Evolutionary conservation across 169 alveolate genomes (phyloP).

Genomic region (Babesia microti): DNA sequence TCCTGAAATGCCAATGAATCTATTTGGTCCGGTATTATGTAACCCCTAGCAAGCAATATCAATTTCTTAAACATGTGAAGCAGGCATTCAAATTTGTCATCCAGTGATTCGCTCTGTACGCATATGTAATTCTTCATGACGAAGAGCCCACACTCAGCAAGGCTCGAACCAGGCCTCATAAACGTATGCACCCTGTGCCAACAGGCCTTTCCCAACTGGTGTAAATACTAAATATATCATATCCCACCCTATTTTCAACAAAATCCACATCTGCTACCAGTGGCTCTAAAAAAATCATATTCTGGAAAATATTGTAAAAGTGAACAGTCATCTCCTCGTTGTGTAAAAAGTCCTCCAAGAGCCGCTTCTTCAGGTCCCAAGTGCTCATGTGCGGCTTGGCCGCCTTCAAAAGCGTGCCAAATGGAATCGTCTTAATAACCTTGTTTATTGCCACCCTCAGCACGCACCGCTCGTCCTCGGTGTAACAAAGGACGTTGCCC

Average conservation of each 20-base stretch:
- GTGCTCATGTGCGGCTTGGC: slow-evolving; percentile 30
- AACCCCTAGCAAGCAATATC: slow-evolving; percentile 78
- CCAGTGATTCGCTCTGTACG: slow-evolving; percentile 80
- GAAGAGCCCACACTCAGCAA: slow-evolving; percentile 86
- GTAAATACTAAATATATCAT: slow-evolving; percentile 42
- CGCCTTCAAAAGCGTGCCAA: slow-evolving; percentile 31
- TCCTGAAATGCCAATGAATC: slow-evolving; percentile 77
- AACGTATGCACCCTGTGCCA: slow-evolving; percentile 66
- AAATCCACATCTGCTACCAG: slow-evolving; percentile 68
- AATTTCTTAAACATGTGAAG: slow-evolving; percentile 89
- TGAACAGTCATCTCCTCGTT: slow-evolving; percentile 41
- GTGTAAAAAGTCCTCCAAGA: slow-evolving; percentile 42
- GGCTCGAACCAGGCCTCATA: slow-evolving; percentile 75
- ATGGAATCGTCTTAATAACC: slow-evolving; percentile 29
- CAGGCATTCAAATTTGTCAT: slow-evolving; percentile 86
- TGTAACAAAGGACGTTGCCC: slow-evolving; percentile 46
- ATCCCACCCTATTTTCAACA: slow-evolving; percentile 57
- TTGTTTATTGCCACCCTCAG: slow-evolving; percentile 49
- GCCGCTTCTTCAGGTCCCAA: slow-evolving; percentile 42
- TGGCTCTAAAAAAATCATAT: slow-evolving; percentile 48
- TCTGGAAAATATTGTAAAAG: slow-evolving; percentile 43
- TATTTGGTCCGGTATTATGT: slow-evolving; percentile 48
- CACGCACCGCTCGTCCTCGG: slow-evolving; percentile 56
- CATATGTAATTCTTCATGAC: slow-evolving; percentile 83
- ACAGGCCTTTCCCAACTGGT: slow-evolving; percentile 61